These are phyloP conservation scores for Coprinopsis marcescibilis DNA, from an alignment of 768 basidiomycete species.

Conservation along the genomic window DNA sequence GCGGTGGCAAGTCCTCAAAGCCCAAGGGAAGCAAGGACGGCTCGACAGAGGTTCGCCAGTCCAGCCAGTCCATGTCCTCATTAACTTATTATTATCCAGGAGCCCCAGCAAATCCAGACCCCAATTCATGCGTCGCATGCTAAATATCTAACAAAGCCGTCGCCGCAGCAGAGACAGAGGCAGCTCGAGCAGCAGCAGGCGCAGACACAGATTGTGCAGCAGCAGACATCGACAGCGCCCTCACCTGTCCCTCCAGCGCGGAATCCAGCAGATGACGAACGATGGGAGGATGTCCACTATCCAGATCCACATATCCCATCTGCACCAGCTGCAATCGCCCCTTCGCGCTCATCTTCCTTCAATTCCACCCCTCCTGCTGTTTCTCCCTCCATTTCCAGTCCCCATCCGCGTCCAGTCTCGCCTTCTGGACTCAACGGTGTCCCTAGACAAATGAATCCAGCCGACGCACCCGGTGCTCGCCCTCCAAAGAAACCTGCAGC, in stretches of 20 bases:
- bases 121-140: constrained; percentile 9
- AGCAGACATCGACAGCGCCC: constrained; percentile 1
- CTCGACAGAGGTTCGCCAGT: constrained; percentile 26
- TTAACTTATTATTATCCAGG: background rate
- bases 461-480: background rate
- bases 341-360: constrained; percentile 13
- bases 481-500: constrained; percentile 16
- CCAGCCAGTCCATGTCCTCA: too few species aligned
- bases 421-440: constrained; percentile 3
- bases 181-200: constrained; percentile 10
- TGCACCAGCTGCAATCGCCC: background rate
- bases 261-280: background rate
- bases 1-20: constrained; percentile 39
- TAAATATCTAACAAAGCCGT: background rate
- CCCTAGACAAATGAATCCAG: constrained; percentile 4
- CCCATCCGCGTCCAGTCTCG: constrained; percentile 11
- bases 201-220: background rate
- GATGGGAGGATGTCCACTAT: background rate
- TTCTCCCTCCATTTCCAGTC: background rate
- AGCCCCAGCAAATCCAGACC: background rate
- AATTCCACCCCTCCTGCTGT: background rate
- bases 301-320: background rate
- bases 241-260: background rate
- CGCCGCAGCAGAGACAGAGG: constrained; percentile 7
- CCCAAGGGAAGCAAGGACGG: constrained; percentile 28